Percentiles rank a stretch among this genome's conserved stretches.
These are phyloP conservation scores for Penicillium flavigenum DNA, from an alignment of 495 filamentous ascomycete species.

Conservation along the genomic window DNA sequence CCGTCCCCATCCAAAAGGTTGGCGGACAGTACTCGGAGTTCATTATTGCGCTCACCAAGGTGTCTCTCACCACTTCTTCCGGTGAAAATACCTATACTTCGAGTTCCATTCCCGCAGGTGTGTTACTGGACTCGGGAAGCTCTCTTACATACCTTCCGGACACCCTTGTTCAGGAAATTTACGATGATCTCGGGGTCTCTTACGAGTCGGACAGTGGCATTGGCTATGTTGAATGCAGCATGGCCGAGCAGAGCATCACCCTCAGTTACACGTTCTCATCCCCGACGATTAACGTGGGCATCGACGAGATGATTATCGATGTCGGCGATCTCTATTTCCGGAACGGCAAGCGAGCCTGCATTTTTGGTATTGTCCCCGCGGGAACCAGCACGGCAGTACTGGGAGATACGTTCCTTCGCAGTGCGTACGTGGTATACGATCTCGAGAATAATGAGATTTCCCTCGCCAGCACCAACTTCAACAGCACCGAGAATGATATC, in stretches of 20 bases:
- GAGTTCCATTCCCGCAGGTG: constrained; percentile 56
- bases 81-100: constrained; percentile 48
- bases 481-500: constrained; percentile 62
- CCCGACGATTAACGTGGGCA: constrained; percentile 66
- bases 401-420: constrained; percentile 90
- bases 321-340: constrained; percentile 56
- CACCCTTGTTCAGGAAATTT: constrained; percentile 61
- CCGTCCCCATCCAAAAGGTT: constrained; percentile 69
- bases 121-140: constrained; percentile 87
- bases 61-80: constrained; percentile 50
- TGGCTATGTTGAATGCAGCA: constrained; percentile 71
- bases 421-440: constrained; percentile 91
- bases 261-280: constrained; percentile 69
- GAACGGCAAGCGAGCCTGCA: constrained; percentile 62
- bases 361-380: constrained; percentile 76
- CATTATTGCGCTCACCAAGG: constrained; percentile 72
- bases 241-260: constrained; percentile 55
- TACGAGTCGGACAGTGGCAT: constrained; percentile 52
- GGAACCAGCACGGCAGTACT: constrained; percentile 67
- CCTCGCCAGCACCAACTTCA: constrained; percentile 82
- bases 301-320: constrained; percentile 77
- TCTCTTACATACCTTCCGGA: constrained; percentile 87
- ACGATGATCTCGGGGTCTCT: constrained; percentile 60
- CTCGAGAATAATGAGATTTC: constrained; percentile 84
- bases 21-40: constrained; percentile 67